Percentiles rank a stretch among this genome's conserved stretches.
These are phyloP conservation scores for Elongisporangium anandrum DNA, from an alignment of 352 stramenopile species.

Conservation along the genomic window DNA sequence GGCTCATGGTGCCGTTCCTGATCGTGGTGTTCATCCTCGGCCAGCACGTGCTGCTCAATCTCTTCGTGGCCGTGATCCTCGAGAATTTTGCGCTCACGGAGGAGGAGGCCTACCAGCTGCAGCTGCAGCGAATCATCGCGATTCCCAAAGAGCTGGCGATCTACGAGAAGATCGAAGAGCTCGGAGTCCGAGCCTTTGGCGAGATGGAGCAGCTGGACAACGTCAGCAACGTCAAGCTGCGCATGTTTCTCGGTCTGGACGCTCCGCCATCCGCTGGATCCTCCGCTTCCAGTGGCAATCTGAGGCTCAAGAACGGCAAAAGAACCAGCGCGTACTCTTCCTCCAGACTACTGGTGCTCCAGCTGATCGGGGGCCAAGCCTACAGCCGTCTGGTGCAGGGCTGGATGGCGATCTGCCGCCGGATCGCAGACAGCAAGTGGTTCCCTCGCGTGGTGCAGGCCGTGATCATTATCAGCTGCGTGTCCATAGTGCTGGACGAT, in stretches of 20 bases:
- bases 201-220: conserved; percentile 80
- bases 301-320: neutral
- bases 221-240: conserved; percentile 74
- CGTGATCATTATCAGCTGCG: conserved; percentile 67
- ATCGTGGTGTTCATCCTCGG: conserved; percentile 72
- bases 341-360: neutral
- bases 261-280: conserved; percentile 12
- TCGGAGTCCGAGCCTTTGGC: conserved; percentile 66
- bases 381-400: neutral
- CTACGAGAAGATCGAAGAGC: conserved; percentile 78
- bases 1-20: conserved; percentile 70
- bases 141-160: conserved; percentile 81
- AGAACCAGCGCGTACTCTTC: neutral
- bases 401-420: conserved; percentile 16
- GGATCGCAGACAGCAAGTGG: conserved; percentile 23
- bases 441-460: conserved; percentile 63
- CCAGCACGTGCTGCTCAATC: conserved; percentile 76
- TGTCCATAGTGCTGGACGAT: conserved; percentile 69
- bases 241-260: conserved; percentile 72
- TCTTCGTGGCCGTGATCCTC: conserved; percentile 83
- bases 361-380: neutral
- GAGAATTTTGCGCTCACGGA: conserved; percentile 82
- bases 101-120: conserved; percentile 78
- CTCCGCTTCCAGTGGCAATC: neutral
- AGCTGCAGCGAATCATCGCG: conserved; percentile 77